Conservation (phyloP, 2,329 filamentous ascomycete genomes). For the Fusarium poae region DNA sequence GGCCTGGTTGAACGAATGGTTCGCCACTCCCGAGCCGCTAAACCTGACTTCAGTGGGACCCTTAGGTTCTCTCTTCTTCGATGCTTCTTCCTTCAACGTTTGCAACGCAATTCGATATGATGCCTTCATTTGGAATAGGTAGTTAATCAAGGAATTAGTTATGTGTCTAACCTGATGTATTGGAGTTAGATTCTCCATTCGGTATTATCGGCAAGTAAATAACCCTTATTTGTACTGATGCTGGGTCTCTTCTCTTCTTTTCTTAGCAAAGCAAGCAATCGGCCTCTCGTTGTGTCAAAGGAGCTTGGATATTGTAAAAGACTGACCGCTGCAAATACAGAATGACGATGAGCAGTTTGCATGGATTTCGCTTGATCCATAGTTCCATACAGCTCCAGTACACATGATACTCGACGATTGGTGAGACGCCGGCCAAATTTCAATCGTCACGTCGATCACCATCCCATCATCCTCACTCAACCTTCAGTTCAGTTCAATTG, state of each 20-base stretch:
- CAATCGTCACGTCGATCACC: constrained; percentile 48
- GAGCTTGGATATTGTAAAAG: neutral
- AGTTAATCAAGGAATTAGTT: neutral
- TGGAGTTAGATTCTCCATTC: neutral
- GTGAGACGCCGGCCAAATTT: constrained; percentile 45
- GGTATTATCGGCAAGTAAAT: neutral
- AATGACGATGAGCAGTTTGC: constrained; percentile 31
- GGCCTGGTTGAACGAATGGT: constrained; percentile 10
- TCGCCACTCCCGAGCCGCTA: constrained; percentile 41
- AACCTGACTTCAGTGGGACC: constrained; percentile 14
- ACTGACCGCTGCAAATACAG: neutral
- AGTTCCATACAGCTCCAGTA: neutral
- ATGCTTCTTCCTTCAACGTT: neutral
- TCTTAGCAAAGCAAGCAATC: constrained; percentile 5
- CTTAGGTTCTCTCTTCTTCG: neutral
- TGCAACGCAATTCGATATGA: neutral
- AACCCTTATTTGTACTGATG: neutral
- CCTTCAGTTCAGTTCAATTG: neutral
- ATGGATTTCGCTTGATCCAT: constrained; percentile 17
- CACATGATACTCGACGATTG: constrained; percentile 1
- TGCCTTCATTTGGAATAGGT: constrained; percentile 2
- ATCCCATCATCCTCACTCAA: neutral
- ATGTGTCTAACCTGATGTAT: neutral
- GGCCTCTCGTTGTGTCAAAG: neutral
- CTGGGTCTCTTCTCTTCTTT: neutral